These are phyloP conservation scores for Aspergillus arachidicola DNA, from an alignment of 2,329 filamentous ascomycete genomes.

Conservation along the genomic window DNA sequence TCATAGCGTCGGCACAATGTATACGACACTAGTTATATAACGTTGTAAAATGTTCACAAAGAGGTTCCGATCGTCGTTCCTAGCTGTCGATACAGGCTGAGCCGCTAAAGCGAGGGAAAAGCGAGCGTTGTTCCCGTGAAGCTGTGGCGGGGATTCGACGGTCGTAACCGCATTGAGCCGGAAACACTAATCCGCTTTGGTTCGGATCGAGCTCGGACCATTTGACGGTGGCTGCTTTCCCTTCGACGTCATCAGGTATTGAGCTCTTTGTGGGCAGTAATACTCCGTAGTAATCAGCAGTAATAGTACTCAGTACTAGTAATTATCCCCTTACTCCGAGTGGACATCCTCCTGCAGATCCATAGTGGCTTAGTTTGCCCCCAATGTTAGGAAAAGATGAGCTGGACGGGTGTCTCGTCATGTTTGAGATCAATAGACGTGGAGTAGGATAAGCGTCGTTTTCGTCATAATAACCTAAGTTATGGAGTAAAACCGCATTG, in stretches of 20 bases:
- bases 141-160: background rate
- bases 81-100: background rate
- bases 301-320: background rate
- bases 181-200: background rate
- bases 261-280: background rate
- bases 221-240: background rate
- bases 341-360: background rate
- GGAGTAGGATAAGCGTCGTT: constrained; percentile 1
- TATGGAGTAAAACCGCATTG: constrained; percentile 7
- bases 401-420: background rate
- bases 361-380: background rate
- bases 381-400: background rate
- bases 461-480: constrained; percentile 20
- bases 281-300: background rate
- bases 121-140: background rate
- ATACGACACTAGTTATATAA: background rate
- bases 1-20: constrained; percentile 33
- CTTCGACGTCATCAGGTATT: constrained; percentile 4
- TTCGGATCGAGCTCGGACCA: background rate
- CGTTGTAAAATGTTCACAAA: background rate
- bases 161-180: constrained; percentile 6
- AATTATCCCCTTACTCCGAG: background rate
- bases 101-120: background rate
- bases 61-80: background rate
- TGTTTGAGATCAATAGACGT: background rate